Conservation (phyloP, 768 basidiomycete genomes). For the Boletus vermiculosoides region DNA sequence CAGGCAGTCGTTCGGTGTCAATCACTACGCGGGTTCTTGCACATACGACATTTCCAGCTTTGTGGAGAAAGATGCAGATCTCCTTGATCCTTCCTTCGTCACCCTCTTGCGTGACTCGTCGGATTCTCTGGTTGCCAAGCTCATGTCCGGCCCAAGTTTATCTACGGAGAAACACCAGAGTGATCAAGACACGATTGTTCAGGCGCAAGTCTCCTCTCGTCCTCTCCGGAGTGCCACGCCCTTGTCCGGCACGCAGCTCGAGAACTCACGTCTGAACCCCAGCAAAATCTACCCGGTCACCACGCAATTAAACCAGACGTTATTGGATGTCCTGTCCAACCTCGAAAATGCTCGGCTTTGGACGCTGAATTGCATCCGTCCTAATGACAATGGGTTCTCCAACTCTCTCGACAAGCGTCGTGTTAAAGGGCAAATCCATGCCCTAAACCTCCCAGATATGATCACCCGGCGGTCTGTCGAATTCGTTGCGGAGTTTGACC, state of each 20-base stretch:
- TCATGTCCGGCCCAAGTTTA: slow-evolving; percentile 61
- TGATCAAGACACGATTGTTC: slow-evolving; percentile 56
- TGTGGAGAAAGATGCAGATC: slow-evolving; percentile 50
- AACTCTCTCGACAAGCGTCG: slow-evolving; percentile 65
- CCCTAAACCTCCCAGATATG: slow-evolving; percentile 52
- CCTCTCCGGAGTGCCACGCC: slow-evolving; percentile 51
- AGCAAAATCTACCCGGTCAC: slow-evolving; percentile 56
- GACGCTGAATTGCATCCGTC: slow-evolving; percentile 61
- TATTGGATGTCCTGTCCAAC: slow-evolving; percentile 46
- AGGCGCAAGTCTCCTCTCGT: slow-evolving; percentile 60
- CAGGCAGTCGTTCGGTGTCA: slow-evolving; percentile 52
- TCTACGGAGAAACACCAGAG: slow-evolving; percentile 57
- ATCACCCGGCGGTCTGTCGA: slow-evolving; percentile 50
- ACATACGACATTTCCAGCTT: slow-evolving; percentile 51
- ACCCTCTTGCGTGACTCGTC: slow-evolving; percentile 49
- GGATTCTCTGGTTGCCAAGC: slow-evolving; percentile 56
- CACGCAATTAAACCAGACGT: slow-evolving; percentile 53
- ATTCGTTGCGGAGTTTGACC: slow-evolving; percentile 49
- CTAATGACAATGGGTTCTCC: slow-evolving; percentile 61
- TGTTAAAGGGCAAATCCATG: slow-evolving; percentile 55
- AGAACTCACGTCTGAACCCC: slow-evolving; percentile 46
- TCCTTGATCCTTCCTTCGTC: slow-evolving; percentile 57
- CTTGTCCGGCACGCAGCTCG: slow-evolving; percentile 31
- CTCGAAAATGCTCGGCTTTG: slow-evolving; percentile 49
- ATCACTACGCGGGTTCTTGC: slow-evolving; percentile 56